Percentiles rank a stretch among this genome's conserved stretches.
Conservation (phyloP, 257 asterid genomes). For the Marsdenia floribunda region DNA sequence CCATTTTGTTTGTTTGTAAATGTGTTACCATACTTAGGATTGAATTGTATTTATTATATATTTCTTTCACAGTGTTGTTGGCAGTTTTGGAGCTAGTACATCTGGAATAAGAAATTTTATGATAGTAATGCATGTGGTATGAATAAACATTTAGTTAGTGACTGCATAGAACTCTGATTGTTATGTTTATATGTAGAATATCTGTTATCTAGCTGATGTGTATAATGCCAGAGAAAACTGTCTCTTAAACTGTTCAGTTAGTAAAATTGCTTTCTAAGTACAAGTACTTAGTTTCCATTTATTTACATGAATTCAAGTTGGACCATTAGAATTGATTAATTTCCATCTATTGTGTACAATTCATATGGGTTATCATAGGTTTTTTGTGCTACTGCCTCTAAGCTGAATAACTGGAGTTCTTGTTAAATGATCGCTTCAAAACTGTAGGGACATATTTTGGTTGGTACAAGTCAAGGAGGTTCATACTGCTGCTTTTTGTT, state of each 20-base stretch:
- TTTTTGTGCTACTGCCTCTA: not conserved
- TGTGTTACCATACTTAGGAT: not conserved
- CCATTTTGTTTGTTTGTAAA: not conserved
- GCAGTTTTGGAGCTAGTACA: not conserved
- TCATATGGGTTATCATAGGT: not conserved
- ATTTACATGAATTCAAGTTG: not conserved
- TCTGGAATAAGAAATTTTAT: not conserved
- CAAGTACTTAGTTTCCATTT: not conserved
- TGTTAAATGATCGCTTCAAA: not conserved
- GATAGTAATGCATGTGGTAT: not conserved
- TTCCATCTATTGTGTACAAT: not conserved
- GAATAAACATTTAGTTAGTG: not conserved
- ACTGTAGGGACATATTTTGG: not conserved
- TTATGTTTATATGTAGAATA: not conserved
- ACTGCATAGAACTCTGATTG: not conserved
- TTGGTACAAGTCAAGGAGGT: not conserved
- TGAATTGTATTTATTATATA: not conserved
- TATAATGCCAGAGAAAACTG: not conserved
- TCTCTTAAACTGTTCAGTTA: not conserved
- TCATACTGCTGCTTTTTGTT: not conserved
- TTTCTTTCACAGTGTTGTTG: not conserved
- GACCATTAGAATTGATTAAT: not conserved
- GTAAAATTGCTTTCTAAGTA: not conserved
- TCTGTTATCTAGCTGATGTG: not conserved
- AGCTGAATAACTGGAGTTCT: not conserved